Conservation (phyloP, 106 monocot species). For the Allium fistulosum region DNA sequence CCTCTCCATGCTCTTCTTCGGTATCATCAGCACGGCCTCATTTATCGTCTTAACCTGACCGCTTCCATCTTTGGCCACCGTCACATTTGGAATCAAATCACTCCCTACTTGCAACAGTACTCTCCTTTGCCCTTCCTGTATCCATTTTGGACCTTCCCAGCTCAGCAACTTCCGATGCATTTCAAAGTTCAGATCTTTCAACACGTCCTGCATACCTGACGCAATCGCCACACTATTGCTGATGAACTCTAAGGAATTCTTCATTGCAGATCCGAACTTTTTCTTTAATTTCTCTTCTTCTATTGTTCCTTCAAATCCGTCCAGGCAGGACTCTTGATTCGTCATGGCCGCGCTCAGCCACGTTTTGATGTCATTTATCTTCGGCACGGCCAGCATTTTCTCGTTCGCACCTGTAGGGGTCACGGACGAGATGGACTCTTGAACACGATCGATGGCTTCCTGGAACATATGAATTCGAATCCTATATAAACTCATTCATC, state of each 20-base stretch:
- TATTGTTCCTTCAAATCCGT: slow-evolving; percentile 37
- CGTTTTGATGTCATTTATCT: slow-evolving; percentile 33
- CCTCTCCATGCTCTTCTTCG: too few relatives aligned
- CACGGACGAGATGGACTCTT: too few relatives aligned
- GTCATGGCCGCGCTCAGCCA: slow-evolving; percentile 42
- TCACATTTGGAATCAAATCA: too few relatives aligned
- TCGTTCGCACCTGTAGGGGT: background rate
- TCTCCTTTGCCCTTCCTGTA: too few relatives aligned
- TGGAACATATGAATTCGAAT: too few relatives aligned
- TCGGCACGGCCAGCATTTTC: slow-evolving; percentile 14
- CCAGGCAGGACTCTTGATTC: slow-evolving; percentile 34
- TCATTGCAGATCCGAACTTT: slow-evolving; percentile 34
- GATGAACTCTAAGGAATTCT: slow-evolving; percentile 26
- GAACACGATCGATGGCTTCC: too few relatives aligned
- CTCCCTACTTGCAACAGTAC: too few relatives aligned
- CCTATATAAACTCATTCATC: too few relatives aligned
- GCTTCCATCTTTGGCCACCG: too few relatives aligned
- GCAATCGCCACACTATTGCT: slow-evolving; percentile 45
- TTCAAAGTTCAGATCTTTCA: slow-evolving; percentile 14
- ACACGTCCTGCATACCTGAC: slow-evolving; percentile 15
- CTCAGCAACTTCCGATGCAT: slow-evolving; percentile 18
- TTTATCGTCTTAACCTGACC: too few relatives aligned
- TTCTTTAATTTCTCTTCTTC: slow-evolving; percentile 4
- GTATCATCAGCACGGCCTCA: too few relatives aligned
- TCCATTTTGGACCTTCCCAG: too few relatives aligned